Evolutionary conservation across 495 filamentous ascomycete genomes (phyloP).

Genomic region (Podospora fimiseda): DNA sequence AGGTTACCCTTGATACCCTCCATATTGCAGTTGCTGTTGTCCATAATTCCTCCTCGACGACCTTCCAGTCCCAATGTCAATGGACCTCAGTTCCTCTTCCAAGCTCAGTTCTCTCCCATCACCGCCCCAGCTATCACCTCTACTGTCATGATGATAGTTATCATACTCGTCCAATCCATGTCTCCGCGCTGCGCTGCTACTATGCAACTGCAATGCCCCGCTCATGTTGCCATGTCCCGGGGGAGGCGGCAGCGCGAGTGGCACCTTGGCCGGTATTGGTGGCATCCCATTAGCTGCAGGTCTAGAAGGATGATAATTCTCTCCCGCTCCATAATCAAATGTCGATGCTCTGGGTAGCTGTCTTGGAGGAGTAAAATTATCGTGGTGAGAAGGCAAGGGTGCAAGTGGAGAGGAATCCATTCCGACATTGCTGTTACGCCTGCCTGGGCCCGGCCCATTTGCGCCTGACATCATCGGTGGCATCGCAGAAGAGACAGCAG

Average conservation of each 20-base stretch:
- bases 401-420: conserved; percentile 30
- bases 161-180: conserved; percentile 15
- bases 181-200: conserved; percentile 22
- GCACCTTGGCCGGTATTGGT: conserved; percentile 71
- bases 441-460: conserved; percentile 17
- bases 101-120: conserved; percentile 46
- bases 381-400: conserved; percentile 39
- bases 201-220: conserved; percentile 35
- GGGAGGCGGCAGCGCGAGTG: conserved; percentile 38
- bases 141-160: conserved; percentile 3
- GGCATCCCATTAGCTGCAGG: conserved; percentile 34
- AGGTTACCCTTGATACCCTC: not conserved
- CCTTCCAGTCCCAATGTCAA: conserved; percentile 68
- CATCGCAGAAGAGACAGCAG: conserved; percentile 18
- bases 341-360: conserved; percentile 35
- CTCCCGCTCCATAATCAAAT: conserved; percentile 32
- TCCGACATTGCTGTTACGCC: conserved; percentile 15
- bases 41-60: conserved; percentile 10
- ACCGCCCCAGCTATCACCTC: conserved; percentile 10
- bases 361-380: conserved; percentile 37
- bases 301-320: conserved; percentile 12
- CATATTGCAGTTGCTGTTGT: not conserved
- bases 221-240: conserved; percentile 27
- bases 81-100: conserved; percentile 72
- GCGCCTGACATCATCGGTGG: conserved; percentile 31